phyloP scores from a whole-genome alignment of 768 basidiomycete species.

The Russula virescens region DNA sequence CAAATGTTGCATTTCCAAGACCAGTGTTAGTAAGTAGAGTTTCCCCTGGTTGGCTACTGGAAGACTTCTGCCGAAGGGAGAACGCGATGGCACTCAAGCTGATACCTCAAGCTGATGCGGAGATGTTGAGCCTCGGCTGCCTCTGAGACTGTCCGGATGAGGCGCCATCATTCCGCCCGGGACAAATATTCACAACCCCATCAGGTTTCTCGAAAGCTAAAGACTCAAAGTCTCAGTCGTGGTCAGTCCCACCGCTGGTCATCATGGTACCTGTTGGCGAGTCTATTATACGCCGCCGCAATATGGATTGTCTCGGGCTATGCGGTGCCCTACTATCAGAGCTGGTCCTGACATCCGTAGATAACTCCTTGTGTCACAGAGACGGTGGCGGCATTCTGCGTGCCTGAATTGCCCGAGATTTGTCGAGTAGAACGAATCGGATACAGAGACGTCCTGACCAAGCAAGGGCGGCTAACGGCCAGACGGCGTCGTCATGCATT shows the following conservation, averaged over 20 bases:
- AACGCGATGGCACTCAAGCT: too few relatives aligned
- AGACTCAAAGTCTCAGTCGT: not conserved
- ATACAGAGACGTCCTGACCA: not conserved
- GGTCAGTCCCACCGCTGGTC: too few relatives aligned
- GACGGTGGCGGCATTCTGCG: not conserved
- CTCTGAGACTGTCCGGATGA: not conserved
- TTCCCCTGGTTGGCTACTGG: too few relatives aligned
- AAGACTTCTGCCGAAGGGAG: too few relatives aligned
- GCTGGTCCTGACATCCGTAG: not conserved
- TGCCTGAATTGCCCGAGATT: not conserved
- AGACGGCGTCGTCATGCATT: not conserved
- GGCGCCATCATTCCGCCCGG: too few relatives aligned
- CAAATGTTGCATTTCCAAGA: not conserved
- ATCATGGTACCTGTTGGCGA: too few relatives aligned
- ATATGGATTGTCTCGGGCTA: too few relatives aligned
- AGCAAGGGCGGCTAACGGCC: not conserved
- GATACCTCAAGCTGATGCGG: too few relatives aligned
- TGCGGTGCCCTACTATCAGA: not conserved
- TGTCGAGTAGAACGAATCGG: too few relatives aligned
- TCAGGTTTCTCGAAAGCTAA: not conserved
- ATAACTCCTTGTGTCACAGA: not conserved
- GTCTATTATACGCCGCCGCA: too few relatives aligned
- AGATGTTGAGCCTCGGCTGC: not conserved
- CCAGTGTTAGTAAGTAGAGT: too few relatives aligned
- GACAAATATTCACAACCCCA: too few relatives aligned